Percentiles rank a stretch among this genome's conserved stretches.
These are phyloP conservation scores for Pseudogymnoascus sp. DNA, from an alignment of 2,329 filamentous ascomycete species.

Conservation along the genomic window DNA sequence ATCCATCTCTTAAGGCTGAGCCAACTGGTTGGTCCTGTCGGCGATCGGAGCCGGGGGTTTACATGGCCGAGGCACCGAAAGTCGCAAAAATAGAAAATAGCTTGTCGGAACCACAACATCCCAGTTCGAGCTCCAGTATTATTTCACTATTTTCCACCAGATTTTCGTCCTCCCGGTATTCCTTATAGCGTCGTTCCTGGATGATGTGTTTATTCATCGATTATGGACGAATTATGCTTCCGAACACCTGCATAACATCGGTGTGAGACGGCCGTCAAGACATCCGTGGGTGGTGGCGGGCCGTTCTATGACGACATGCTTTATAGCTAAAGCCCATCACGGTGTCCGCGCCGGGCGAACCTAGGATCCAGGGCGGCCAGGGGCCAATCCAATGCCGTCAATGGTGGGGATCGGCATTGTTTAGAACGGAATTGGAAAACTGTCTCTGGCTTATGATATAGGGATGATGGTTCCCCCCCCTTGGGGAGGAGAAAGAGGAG, in stretches of 20 bases:
- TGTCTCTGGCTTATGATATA: conserved; percentile 8
- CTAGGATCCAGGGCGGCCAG: background rate
- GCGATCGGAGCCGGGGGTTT: background rate
- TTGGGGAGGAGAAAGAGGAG: background rate
- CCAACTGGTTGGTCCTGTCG: background rate
- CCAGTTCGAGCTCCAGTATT: conserved; percentile 4
- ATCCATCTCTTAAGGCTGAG: background rate
- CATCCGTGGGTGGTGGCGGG: background rate
- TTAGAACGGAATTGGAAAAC: background rate
- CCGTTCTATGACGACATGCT: conserved; percentile 6
- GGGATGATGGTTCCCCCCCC: background rate
- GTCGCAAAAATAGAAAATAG: background rate
- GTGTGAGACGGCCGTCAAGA: conserved; percentile 1
- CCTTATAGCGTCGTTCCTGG: background rate
- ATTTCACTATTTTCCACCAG: background rate
- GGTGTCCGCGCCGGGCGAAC: background rate
- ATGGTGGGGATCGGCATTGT: conserved; percentile 1
- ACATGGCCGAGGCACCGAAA: background rate
- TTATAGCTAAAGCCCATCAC: background rate
- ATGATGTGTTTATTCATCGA: conserved; percentile 4
- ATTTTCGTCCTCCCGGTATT: background rate
- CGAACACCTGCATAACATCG: background rate
- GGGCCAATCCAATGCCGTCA: background rate
- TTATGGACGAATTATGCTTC: conserved; percentile 1
- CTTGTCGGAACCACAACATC: background rate